A percentile compares a stretch with the other conserved stretches of the same genome.
Evolutionary conservation across 306 rosid genomes (phyloP).

Genomic region (Luffa aegyptiaca): DNA sequence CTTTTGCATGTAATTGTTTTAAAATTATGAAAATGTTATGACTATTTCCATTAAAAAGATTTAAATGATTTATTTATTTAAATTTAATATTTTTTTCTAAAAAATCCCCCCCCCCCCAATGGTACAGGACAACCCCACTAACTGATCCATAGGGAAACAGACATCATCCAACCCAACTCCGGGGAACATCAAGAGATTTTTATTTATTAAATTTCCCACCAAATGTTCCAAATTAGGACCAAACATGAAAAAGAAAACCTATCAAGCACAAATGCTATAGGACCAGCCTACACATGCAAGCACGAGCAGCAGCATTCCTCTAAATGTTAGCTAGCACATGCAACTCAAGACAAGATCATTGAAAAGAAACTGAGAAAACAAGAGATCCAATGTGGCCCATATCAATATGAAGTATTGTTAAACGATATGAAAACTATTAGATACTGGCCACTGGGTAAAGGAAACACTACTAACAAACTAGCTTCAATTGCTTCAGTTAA

Average conservation of each 20-base stretch:
- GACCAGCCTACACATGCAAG: too few relatives aligned
- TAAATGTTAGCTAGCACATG: neutral
- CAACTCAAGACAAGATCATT: neutral
- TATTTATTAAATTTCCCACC: neutral
- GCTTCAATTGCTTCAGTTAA: neutral
- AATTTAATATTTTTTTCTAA: too few relatives aligned
- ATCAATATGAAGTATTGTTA: neutral
- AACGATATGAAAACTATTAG: neutral
- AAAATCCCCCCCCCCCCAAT: neutral
- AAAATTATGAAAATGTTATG: neutral
- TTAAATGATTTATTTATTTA: too few relatives aligned
- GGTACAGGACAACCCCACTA: neutral
- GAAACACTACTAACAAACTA: neutral
- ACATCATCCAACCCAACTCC: neutral
- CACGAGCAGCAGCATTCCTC: neutral
- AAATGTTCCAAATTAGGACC: neutral
- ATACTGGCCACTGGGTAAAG: neutral
- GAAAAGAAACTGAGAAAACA: neutral
- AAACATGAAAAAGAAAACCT: neutral
- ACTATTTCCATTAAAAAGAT: neutral
- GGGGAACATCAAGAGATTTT: too few relatives aligned
- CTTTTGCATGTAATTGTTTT: neutral
- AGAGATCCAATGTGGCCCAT: neutral
- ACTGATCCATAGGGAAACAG: neutral
- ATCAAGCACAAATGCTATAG: neutral